A percentile compares a stretch with the other conserved stretches of the same genome.
Evolutionary conservation across 768 basidiomycete species (phyloP).

Genomic region (Paxillus involutus): DNA sequence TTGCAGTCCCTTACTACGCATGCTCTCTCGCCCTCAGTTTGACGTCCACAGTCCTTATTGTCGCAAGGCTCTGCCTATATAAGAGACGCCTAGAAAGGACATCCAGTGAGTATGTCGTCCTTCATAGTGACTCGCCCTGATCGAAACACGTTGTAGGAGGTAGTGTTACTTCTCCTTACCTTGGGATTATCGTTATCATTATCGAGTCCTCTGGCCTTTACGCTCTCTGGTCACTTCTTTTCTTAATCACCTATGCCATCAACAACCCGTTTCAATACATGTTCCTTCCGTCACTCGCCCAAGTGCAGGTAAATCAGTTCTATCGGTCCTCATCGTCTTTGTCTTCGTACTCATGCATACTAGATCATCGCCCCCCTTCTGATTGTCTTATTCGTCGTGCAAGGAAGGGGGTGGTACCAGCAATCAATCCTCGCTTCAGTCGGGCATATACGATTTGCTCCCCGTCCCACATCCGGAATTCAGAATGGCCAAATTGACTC

Average conservation of each 20-base stretch:
- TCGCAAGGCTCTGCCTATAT: not conserved
- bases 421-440: not conserved
- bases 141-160: not conserved
- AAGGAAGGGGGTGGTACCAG: not conserved
- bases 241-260: not conserved
- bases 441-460: not conserved
- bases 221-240: slow-evolving; percentile 2
- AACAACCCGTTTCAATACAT: slow-evolving; percentile 1
- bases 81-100: not conserved
- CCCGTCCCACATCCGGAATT: not conserved
- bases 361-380: slow-evolving; percentile 4
- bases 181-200: not conserved
- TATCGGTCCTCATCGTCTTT: not conserved
- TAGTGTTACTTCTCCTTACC: not conserved
- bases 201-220: slow-evolving; percentile 2
- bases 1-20: not conserved
- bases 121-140: not conserved
- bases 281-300: not conserved
- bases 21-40: not conserved
- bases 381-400: not conserved
- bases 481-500: not conserved
- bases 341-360: not conserved
- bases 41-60: not conserved
- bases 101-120: not conserved
- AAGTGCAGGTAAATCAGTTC: slow-evolving; percentile 1